Percentiles rank a stretch among this genome's conserved stretches.
Conservation (phyloP, 2,329 filamentous ascomycete species). For the Cordyceps cicadae region DNA sequence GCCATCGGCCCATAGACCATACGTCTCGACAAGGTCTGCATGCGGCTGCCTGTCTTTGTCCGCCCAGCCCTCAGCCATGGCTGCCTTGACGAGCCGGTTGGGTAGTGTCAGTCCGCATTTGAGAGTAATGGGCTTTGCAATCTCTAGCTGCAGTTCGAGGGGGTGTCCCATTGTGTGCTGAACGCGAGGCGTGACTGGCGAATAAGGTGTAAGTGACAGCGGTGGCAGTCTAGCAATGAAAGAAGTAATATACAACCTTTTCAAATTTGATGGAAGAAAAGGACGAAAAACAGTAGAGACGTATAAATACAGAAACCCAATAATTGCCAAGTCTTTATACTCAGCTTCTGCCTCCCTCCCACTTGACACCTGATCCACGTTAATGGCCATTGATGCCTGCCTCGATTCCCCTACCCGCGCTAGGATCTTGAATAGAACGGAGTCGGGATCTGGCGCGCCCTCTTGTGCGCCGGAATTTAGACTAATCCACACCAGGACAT, state of each 20-base stretch:
- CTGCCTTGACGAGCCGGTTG: slow-evolving; percentile 26
- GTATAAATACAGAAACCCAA: too few species aligned
- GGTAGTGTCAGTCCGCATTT: neutral
- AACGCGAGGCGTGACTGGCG: neutral
- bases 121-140: slow-evolving; percentile 2
- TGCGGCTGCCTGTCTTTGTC: slow-evolving; percentile 31
- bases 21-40: slow-evolving; percentile 37
- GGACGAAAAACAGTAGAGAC: too few species aligned
- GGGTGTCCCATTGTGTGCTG: neutral
- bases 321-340: too few species aligned
- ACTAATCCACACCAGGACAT: neutral
- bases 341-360: too few species aligned
- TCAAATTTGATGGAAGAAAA: too few species aligned
- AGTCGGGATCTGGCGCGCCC: neutral
- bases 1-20: slow-evolving; percentile 50
- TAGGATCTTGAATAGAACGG: neutral
- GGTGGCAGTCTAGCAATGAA: neutral
- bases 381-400: too few species aligned
- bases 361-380: too few species aligned
- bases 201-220: neutral
- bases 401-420: too few species aligned
- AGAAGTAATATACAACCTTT: too few species aligned
- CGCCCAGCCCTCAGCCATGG: slow-evolving; percentile 34
- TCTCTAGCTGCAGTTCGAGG: neutral
- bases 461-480: neutral